phyloP scores from a whole-genome alignment of 495 filamentous ascomycete species.

The Lophium mytilinum region DNA sequence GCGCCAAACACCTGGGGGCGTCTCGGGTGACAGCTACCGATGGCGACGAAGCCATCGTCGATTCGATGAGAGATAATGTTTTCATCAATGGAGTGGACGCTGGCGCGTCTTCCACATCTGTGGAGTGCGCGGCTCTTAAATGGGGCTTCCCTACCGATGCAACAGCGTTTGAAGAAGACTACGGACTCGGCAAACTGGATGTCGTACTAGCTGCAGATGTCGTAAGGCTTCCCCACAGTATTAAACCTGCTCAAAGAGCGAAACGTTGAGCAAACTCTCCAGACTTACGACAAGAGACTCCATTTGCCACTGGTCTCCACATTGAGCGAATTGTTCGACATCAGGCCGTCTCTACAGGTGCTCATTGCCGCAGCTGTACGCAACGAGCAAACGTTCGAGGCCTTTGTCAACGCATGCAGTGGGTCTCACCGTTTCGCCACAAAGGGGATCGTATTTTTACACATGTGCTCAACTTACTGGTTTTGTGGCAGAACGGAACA shows the following conservation, averaged over 20 bases:
- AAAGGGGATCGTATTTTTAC: neutral
- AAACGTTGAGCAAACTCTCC: neutral
- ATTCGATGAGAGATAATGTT: constrained; percentile 57
- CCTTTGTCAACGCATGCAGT: constrained; percentile 52
- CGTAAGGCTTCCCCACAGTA: constrained; percentile 20
- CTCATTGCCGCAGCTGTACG: constrained; percentile 55
- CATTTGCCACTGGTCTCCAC: constrained; percentile 52
- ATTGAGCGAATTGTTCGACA: constrained; percentile 46
- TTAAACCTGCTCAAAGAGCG: neutral
- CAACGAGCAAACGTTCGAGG: constrained; percentile 53
- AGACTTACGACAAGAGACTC: constrained; percentile 59
- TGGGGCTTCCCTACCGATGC: constrained; percentile 44
- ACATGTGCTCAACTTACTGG: constrained; percentile 6
- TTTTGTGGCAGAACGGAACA: constrained; percentile 25
- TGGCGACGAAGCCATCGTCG: constrained; percentile 65
- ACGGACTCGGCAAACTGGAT: constrained; percentile 24
- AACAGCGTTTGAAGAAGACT: constrained; percentile 19
- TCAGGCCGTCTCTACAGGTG: constrained; percentile 40
- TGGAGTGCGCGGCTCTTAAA: constrained; percentile 45
- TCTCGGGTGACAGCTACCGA: constrained; percentile 65
- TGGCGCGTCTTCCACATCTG: constrained; percentile 19
- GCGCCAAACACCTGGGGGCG: constrained; percentile 63
- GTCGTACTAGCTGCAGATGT: constrained; percentile 35
- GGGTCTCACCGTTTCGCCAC: constrained; percentile 11
- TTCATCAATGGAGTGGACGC: constrained; percentile 54